These are phyloP conservation scores for Leccinellum albellum DNA, from an alignment of 768 basidiomycete genomes.

Conservation along the genomic window DNA sequence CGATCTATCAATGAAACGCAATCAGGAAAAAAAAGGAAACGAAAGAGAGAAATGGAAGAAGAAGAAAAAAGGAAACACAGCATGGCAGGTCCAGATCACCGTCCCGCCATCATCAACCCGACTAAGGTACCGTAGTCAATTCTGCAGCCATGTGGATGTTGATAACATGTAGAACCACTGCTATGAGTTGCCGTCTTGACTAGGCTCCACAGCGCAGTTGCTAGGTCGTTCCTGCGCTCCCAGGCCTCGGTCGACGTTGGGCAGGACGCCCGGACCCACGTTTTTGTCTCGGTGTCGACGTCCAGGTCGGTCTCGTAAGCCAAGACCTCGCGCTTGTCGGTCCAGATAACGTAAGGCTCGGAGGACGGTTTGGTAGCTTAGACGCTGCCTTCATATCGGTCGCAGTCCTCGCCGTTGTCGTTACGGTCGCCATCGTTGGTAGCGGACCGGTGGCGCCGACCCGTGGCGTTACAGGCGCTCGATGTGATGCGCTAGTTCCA, in stretches of 20 bases:
- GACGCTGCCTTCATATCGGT: neutral
- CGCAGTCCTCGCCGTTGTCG: neutral
- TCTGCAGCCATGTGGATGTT: neutral
- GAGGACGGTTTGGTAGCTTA: neutral
- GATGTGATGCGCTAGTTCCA: neutral
- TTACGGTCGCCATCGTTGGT: neutral
- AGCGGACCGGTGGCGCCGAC: constrained; percentile 13
- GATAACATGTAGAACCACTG: neutral
- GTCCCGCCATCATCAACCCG: neutral
- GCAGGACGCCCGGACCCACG: constrained; percentile 3
- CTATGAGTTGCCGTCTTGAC: neutral
- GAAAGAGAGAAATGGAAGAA: neutral
- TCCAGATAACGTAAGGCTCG: neutral
- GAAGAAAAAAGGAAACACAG: constrained; percentile 4
- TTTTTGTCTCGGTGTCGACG: neutral
- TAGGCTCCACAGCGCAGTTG: neutral
- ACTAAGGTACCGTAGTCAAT: neutral
- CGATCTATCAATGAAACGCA: neutral
- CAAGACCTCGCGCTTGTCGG: constrained; percentile 1
- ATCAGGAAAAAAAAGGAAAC: neutral
- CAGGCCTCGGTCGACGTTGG: constrained; percentile 7
- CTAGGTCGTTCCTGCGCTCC: neutral
- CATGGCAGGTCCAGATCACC: neutral
- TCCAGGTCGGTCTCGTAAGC: neutral
- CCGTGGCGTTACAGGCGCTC: constrained; percentile 4